Evolutionary conservation across 2,329 filamentous ascomycete genomes (phyloP).

Genomic region (Coniella lustricola): DNA sequence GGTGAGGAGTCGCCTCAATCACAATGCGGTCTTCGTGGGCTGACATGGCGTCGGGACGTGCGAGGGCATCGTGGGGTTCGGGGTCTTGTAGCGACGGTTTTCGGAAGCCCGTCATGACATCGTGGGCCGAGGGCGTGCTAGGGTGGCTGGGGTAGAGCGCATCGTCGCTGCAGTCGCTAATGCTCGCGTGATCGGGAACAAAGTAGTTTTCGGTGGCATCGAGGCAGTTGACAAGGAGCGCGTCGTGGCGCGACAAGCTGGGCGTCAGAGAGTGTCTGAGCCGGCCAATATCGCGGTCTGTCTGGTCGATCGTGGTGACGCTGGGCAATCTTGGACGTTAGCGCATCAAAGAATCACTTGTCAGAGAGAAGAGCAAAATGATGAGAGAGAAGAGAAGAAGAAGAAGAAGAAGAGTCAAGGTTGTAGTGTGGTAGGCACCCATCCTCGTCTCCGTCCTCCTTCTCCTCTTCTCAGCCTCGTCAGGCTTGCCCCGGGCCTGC

Average conservation of each 20-base stretch:
- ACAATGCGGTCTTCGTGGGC: neutral
- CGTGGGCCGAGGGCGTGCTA: conserved; percentile 5
- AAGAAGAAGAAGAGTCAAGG: too few species aligned
- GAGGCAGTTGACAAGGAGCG: conserved; percentile 6
- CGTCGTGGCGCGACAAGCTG: neutral
- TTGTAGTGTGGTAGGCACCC: too few species aligned
- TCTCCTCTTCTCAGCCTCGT: too few species aligned
- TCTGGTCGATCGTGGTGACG: neutral
- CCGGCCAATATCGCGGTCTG: conserved; percentile 2
- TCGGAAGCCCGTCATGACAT: conserved; percentile 8
- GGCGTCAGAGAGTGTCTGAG: conserved; percentile 3
- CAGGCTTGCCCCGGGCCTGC: too few species aligned
- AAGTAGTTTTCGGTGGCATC: conserved; percentile 10
- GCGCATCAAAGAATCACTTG: too few species aligned
- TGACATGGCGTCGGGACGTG: neutral
- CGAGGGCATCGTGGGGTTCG: neutral
- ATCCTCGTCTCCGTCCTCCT: too few species aligned
- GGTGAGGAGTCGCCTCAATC: neutral
- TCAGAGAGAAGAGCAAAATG: too few species aligned
- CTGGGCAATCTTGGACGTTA: neutral
- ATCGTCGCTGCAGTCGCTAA: neutral
- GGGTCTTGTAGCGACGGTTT: neutral
- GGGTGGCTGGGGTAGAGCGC: neutral
- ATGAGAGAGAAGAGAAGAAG: too few species aligned
- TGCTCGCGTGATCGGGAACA: neutral